These are phyloP conservation scores for Elsinoe fawcettii DNA, from an alignment of 2,329 filamentous ascomycete species.

Conservation along the genomic window DNA sequence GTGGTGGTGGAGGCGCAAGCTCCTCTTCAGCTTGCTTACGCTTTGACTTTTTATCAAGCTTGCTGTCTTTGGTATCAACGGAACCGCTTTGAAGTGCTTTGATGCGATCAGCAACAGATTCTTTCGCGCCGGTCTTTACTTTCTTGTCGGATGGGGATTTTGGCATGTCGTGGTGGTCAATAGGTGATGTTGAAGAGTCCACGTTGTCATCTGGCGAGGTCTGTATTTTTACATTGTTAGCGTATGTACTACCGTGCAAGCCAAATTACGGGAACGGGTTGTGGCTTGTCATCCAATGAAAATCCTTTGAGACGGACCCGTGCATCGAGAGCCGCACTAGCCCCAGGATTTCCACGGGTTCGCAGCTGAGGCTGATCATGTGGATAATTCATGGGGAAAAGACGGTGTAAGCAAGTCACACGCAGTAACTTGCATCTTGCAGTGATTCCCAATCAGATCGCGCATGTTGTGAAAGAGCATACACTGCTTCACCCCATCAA, in stretches of 20 bases:
- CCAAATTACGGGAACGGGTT: constrained; percentile 32
- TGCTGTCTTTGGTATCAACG: constrained; percentile 23
- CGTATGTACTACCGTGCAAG: constrained; percentile 37
- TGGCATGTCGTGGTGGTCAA: constrained; percentile 31
- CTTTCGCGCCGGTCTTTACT: constrained; percentile 35
- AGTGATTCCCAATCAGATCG: no score
- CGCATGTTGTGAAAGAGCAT: no score
- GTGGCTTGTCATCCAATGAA: constrained; percentile 29
- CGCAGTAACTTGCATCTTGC: no score
- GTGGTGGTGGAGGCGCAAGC: constrained; percentile 5
- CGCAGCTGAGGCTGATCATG: not conserved
- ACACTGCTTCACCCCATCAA: not conserved
- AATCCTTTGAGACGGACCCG: constrained; percentile 2
- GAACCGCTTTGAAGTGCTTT: constrained; percentile 35
- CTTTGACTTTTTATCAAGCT: constrained; percentile 11
- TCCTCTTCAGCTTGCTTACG: constrained; percentile 7
- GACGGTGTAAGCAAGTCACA: no score
- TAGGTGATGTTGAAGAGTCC: constrained; percentile 32
- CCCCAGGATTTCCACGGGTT: constrained; percentile 32
- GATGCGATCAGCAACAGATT: constrained; percentile 48
- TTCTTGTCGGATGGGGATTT: constrained; percentile 37
- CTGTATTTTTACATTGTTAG: constrained; percentile 29
- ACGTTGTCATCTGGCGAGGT: constrained; percentile 39
- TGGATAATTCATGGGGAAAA: not conserved
- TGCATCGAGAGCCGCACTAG: constrained; percentile 13